These are phyloP conservation scores for Beta lomatogona DNA, from an alignment of 179 eudicot species.

Conservation along the genomic window DNA sequence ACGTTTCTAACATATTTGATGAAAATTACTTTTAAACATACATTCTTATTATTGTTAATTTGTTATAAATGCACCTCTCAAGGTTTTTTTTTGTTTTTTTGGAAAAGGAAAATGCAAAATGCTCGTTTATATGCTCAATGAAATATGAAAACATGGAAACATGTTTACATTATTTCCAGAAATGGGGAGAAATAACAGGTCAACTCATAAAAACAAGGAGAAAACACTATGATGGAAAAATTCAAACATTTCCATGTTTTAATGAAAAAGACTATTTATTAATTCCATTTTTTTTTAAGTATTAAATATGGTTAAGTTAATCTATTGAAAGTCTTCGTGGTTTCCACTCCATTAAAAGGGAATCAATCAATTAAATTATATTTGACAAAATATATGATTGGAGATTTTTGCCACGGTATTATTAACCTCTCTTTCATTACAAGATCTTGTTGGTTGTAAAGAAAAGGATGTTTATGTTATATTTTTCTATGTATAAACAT, in stretches of 20 bases:
- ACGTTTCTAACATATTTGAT: too few relatives aligned
- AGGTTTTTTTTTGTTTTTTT: too few relatives aligned
- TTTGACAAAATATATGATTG: constrained; percentile 3
- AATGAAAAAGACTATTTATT: constrained; percentile 13
- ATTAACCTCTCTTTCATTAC: constrained; percentile 1
- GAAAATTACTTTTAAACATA: too few relatives aligned
- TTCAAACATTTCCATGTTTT: constrained; percentile 27
- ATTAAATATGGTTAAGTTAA: not conserved
- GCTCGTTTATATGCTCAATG: constrained; percentile 24
- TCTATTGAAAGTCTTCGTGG: constrained; percentile 20
- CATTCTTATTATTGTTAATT: not conserved
- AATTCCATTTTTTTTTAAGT: not conserved
- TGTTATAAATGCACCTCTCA: too few relatives aligned
- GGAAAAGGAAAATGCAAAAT: not conserved
- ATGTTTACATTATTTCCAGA: constrained; percentile 13
- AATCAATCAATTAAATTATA: constrained; percentile 14
- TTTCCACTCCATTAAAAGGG: constrained; percentile 19
- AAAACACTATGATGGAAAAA: constrained; percentile 13
- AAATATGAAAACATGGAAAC: constrained; percentile 44
- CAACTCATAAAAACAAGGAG: constrained; percentile 23
- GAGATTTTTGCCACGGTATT: too few relatives aligned
- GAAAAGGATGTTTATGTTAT: not conserved
- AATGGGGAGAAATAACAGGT: constrained; percentile 17
- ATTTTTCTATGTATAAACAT: not conserved
- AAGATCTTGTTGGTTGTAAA: constrained; percentile 3